These are phyloP conservation scores for Strobilomyces dryophilus DNA, from an alignment of 768 basidiomycete species.

Conservation along the genomic window DNA sequence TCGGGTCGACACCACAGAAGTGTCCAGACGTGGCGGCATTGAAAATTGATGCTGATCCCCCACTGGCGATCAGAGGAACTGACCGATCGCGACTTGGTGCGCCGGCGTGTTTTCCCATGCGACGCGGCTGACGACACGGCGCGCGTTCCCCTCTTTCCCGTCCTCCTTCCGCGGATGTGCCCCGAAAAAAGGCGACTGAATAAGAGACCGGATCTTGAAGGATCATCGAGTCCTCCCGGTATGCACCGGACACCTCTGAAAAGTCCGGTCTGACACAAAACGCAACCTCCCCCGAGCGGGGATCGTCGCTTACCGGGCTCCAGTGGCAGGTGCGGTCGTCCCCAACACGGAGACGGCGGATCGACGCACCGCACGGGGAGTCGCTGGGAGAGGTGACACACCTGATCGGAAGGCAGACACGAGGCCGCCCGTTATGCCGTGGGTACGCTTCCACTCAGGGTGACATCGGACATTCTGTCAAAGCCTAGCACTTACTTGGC, in stretches of 20 bases:
- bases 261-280: no score
- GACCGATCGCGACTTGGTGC: no score
- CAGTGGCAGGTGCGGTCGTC: background rate
- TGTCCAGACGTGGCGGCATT: no score
- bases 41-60: no score
- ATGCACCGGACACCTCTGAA: background rate
- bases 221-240: conserved; percentile 2
- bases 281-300: no score
- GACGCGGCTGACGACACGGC: background rate
- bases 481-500: background rate
- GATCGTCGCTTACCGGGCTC: no score
- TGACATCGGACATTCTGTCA: no score
- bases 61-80: no score
- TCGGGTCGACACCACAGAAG: no score
- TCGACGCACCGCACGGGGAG: background rate
- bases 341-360: background rate
- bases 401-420: background rate
- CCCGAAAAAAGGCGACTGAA: background rate
- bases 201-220: conserved; percentile 1
- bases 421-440: background rate
- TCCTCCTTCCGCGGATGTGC: no score
- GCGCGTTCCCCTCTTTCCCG: background rate
- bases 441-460: background rate
- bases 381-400: background rate
- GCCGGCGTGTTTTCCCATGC: no score